Evolutionary conservation across 2,329 filamentous ascomycete species (phyloP), one percentile per base, ranked within the genome.

Genomic region (Exophiala mesophila): DNA sequence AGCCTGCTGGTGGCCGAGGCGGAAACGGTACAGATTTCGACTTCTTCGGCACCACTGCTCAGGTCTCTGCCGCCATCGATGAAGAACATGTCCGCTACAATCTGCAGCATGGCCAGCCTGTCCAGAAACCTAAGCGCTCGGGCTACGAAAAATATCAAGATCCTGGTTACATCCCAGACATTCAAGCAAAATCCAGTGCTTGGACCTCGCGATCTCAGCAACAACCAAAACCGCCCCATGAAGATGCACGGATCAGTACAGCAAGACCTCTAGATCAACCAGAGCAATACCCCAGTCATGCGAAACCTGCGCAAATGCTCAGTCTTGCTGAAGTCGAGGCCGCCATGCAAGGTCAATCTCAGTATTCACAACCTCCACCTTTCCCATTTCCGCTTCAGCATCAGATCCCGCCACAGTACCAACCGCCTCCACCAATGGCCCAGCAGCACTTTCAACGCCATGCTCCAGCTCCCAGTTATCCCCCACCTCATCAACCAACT

Each of bases 241-340:
- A 33, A 7, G 46, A 50, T 16, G 29, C 8, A 8, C 44, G 50
- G 12, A 47, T 55, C 39, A 55, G 48, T 29, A 55, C 50, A 10
- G 50, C 45, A 21, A 43, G 48, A 53, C 50, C 54, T 31, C 44
- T 55, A 16, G 50, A 34, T 19, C 56, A 13, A 46, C 55, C 42
- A 55, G 34, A 55, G 59, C n/a, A 56, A 57, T 16, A 23, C 24
- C 36, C 51, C 64, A 5, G 57, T 23, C 52, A 62, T 37, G 29
- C 18, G 9, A 56, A 65, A 4, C 63, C 68, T 34, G 57, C 74
- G 30, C 80, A 81, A 58, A 83, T 96, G 68, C 82, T 98, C 84
- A 97, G 88, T 57, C 65, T 98, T 58, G 92, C 97, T 62, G 92
- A 98, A 68, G 89, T 98, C 15, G 92, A 98, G 68, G 90, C 90